Conservation (phyloP, 2,329 filamentous ascomycete genomes). For the Claviceps paspali region DNA sequence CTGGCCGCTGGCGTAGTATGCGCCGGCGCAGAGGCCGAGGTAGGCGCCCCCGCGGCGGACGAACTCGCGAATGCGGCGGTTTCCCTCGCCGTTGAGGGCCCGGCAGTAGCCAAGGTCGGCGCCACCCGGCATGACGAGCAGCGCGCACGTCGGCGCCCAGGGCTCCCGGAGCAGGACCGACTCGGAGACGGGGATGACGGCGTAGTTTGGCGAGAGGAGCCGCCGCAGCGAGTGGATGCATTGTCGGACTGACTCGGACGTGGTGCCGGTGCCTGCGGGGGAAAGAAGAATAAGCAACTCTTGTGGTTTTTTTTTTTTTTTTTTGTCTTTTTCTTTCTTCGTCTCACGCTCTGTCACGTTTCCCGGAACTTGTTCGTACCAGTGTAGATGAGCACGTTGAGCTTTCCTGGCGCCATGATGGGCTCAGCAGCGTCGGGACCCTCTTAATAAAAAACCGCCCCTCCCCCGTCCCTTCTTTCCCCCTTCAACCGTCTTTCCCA, state of each 20-base stretch:
- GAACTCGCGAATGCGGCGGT: constrained; percentile 68
- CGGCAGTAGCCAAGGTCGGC: constrained; percentile 89
- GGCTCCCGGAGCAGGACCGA: constrained; percentile 76
- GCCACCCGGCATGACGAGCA: constrained; percentile 84
- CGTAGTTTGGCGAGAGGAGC: constrained; percentile 79
- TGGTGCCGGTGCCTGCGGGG: constrained; percentile 60
- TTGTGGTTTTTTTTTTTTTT: no score
- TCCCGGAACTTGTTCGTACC: no score
- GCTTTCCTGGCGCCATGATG: constrained; percentile 49
- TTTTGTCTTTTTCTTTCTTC: no score
- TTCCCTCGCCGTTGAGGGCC: constrained; percentile 74
- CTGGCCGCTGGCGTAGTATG: constrained; percentile 67
- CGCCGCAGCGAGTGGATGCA: constrained; percentile 75
- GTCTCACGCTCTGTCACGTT: no score
- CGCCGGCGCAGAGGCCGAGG: constrained; percentile 85
- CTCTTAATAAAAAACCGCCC: background rate
- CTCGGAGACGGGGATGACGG: constrained; percentile 72
- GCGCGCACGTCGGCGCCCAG: constrained; percentile 72
- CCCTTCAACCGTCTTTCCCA: no score
- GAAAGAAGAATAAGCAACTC: background rate
- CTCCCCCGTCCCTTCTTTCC: background rate
- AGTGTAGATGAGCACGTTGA: constrained; percentile 90
- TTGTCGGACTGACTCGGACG: constrained; percentile 76
- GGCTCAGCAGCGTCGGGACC: constrained; percentile 1
- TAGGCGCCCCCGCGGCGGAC: constrained; percentile 76